A percentile compares a stretch with the other conserved stretches of the same genome.
Conservation (phyloP, 768 basidiomycete species). For the Tricholoma terreum region DNA sequence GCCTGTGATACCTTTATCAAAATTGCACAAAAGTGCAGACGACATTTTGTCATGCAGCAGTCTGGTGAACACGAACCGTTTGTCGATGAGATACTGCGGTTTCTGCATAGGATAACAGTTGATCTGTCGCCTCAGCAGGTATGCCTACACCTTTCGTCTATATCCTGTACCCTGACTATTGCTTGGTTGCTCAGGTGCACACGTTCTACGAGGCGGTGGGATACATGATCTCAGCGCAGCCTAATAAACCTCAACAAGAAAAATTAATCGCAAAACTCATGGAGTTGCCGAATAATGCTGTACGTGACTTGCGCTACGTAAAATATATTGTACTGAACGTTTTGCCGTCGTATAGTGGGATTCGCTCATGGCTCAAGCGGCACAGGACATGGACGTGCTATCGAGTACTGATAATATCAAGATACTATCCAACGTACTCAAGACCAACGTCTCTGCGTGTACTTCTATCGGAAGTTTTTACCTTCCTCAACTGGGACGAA, state of each 20-base stretch:
- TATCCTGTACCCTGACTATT: background rate
- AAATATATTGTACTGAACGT: background rate
- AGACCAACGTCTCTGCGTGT: conserved; percentile 98
- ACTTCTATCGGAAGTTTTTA: conserved; percentile 97
- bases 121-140: conserved; percentile 91
- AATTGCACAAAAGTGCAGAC: conserved; percentile 96
- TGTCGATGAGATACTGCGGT: conserved; percentile 92
- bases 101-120: conserved; percentile 89
- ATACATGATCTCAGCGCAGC: conserved; percentile 99
- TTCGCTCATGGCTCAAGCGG: conserved; percentile 92
- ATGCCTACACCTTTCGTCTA: conserved; percentile 6
- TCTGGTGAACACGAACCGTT: conserved; percentile 96
- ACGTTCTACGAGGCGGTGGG: conserved; percentile 99
- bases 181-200: conserved; percentile 58
- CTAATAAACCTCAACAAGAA: conserved; percentile 96
- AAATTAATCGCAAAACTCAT: conserved; percentile 91
- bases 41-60: conserved; percentile 99
- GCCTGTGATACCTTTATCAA: conserved; percentile 99
- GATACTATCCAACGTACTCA: conserved; percentile 92
- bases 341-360: conserved; percentile 72
- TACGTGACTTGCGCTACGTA: conserved; percentile 33
- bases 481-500: conserved; percentile 88
- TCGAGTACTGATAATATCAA: conserved; percentile 92
- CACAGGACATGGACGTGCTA: conserved; percentile 88
- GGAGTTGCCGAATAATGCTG: conserved; percentile 96